These are phyloP conservation scores for Cnidoscolus chayamansa DNA, from an alignment of 441 rosid genomes.

Conservation along the genomic window DNA sequence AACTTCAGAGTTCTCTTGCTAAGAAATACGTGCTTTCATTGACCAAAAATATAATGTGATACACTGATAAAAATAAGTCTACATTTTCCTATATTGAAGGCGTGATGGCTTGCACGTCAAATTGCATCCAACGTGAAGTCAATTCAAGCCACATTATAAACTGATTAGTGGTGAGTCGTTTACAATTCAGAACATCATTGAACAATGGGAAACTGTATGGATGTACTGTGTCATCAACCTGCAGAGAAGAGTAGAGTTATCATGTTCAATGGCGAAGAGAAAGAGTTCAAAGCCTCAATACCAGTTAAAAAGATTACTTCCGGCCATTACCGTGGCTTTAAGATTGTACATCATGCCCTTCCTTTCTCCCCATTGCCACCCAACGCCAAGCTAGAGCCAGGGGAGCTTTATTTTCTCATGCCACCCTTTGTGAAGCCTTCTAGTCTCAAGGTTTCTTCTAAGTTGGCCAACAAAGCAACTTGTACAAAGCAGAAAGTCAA, in stretches of 20 bases:
- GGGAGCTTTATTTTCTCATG: constrained; percentile 26
- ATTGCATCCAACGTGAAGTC: constrained; percentile 23
- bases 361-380: constrained; percentile 28
- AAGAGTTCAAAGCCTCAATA: constrained; percentile 26
- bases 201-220: constrained; percentile 46
- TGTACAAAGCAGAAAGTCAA: constrained; percentile 29
- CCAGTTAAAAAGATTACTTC: constrained; percentile 25
- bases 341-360: constrained; percentile 23
- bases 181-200: constrained; percentile 9
- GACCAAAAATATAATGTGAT: background rate
- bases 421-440: constrained; percentile 13
- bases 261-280: constrained; percentile 26
- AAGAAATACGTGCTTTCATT: constrained; percentile 3
- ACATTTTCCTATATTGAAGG: background rate
- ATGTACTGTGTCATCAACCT: constrained; percentile 18
- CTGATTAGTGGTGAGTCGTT: background rate
- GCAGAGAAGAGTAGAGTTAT: constrained; percentile 26
- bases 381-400: constrained; percentile 24
- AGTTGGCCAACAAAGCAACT: constrained; percentile 16
- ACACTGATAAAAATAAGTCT: background rate
- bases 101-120: constrained; percentile 46
- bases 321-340: constrained; percentile 20
- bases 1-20: background rate
- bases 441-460: background rate
- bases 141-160: constrained; percentile 17